Evolutionary conservation across 768 basidiomycete genomes (phyloP).

Genomic region (Termitomyces eurrhizus): DNA sequence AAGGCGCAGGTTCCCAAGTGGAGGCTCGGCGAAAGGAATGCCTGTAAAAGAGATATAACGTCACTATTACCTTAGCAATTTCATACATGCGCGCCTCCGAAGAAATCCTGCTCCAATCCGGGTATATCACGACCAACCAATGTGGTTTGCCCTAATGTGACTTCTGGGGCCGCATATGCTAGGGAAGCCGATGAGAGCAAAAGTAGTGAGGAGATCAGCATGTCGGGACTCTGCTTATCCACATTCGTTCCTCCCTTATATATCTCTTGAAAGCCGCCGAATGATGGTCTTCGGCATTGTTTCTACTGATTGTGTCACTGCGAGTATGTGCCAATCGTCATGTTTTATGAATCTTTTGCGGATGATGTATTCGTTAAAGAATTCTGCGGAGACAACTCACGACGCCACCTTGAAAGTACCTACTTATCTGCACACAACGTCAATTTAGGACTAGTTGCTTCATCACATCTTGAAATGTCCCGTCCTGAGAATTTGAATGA

Average conservation of each 20-base stretch:
- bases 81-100: conserved; percentile 33
- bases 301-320: neutral
- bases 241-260: neutral
- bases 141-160: conserved; percentile 35
- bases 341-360: neutral
- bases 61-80: neutral
- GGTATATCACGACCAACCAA: conserved; percentile 33
- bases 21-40: conserved; percentile 54
- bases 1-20: conserved; percentile 44
- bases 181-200: conserved; percentile 3
- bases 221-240: neutral
- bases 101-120: conserved; percentile 38
- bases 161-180: conserved; percentile 26
- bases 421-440: neutral
- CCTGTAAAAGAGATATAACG: conserved; percentile 22
- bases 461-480: too few species aligned
- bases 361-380: neutral
- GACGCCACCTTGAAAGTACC: too few species aligned
- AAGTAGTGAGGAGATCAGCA: conserved; percentile 1
- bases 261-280: neutral
- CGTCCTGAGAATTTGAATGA: neutral
- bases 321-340: neutral
- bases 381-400: neutral
- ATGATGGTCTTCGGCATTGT: neutral
- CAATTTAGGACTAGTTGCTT: neutral